phyloP scores from a whole-genome alignment of 2,329 filamentous ascomycete genomes.

The Calonectria crousiana region DNA sequence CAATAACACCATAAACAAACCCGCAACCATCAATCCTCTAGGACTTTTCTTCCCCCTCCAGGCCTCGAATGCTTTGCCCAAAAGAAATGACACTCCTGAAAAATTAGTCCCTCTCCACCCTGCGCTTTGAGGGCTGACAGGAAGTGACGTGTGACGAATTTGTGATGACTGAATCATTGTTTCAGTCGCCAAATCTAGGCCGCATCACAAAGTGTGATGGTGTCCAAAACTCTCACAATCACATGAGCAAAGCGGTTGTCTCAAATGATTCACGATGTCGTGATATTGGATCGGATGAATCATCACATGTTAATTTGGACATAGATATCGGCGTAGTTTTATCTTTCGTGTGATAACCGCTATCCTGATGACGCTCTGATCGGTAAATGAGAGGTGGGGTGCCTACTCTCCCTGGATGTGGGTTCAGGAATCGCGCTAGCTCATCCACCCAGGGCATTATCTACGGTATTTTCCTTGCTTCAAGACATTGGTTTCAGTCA shows the following conservation, averaged over 20 bases:
- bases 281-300: neutral
- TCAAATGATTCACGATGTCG: neutral
- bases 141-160: neutral
- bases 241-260: neutral
- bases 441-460: neutral
- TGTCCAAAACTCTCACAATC: neutral
- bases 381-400: neutral
- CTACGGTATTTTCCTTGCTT: neutral
- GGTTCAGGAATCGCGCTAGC: neutral
- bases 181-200: neutral
- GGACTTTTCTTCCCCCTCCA: no score
- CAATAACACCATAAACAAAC: neutral
- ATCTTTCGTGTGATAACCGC: neutral
- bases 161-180: neutral
- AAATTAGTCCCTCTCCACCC: neutral
- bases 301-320: neutral
- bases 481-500: neutral
- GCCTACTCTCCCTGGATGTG: neutral
- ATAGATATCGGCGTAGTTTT: neutral
- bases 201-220: neutral
- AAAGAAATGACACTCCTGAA: neutral
- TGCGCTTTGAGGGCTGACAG: neutral
- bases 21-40: no score
- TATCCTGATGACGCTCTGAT: neutral
- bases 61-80: no score